Evolutionary conservation across 371 early-diverging fungal species (phyloP), one percentile per base, ranked within the genome.

Genomic region (Mucor irregularis): DNA sequence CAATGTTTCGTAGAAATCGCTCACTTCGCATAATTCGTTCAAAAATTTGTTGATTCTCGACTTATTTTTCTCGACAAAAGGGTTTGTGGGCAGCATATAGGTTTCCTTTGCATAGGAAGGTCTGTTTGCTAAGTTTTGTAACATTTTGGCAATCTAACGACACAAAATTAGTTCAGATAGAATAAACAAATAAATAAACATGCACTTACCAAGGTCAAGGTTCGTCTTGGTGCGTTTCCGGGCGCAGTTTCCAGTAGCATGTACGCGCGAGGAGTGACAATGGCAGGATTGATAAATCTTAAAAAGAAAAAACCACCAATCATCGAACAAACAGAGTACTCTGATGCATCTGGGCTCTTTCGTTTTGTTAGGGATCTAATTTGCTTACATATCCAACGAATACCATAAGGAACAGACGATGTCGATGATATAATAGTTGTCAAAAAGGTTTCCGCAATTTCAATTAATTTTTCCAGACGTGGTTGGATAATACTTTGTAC

Each of bases 381-480:
- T 73, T 97, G 96, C 60, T 97, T 97, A 75, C 98, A 97, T 43
- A 97, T 94, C 97, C 97, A 97, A n/a, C 96, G 85, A 66, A 97
- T 97, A 43, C 97, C 98, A 58, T 94, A 96, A 1, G 98, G 98
- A 3, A 93, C 91, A 53, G 82, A 78, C 42, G 91, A 87, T 13
- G 91, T 78, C 1, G 91, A 89, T 7, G 74, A 77, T 2, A 95
- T 80, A 49, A 97, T 95, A 8, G 91, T 92, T 13, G 83, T 80
- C 26, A 97, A 69, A 57, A 96, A 94, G 8, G 80, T 76, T 47
- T 86, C 86, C 8, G 95, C 89, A 39, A 95, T 91, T 30, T 93
- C 91, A 76, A 87, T 89, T 35, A 97, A 73, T 74, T 88, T 89
- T 49, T 78, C 78, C 6, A 94, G 56, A n/a, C 96, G 82, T 5